Conservation (phyloP, 306 rosid species). For the Prosopis cineraria region DNA sequence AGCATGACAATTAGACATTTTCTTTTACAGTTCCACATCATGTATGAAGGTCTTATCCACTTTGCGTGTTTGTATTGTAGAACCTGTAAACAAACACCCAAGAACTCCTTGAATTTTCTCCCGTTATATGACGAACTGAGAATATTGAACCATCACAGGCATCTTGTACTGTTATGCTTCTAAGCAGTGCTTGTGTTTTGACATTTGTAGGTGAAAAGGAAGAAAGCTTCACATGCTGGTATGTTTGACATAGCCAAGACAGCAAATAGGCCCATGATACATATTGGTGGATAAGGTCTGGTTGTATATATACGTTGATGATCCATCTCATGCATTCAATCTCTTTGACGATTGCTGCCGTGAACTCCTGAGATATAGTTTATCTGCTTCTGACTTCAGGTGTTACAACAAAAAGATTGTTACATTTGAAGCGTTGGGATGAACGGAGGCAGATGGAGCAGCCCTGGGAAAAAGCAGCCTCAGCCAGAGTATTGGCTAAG, state of each 20-base stretch:
- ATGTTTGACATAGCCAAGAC: constrained; percentile 94
- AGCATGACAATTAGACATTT: background rate
- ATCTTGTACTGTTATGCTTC: constrained; percentile 1
- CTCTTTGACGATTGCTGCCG: background rate
- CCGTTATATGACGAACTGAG: background rate
- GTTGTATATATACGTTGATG: background rate
- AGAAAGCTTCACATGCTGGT: constrained; percentile 95
- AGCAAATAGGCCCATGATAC: constrained; percentile 95
- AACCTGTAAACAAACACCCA: background rate
- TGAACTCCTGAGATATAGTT: background rate
- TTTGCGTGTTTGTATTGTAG: background rate
- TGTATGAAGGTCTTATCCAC: background rate
- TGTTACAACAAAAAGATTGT: background rate
- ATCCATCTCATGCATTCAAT: constrained; percentile 8
- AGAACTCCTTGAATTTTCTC: background rate
- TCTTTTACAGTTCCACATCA: background rate
- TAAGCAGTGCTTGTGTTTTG: constrained; percentile 13
- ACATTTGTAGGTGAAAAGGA: constrained; percentile 81
- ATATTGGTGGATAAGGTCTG: constrained; percentile 85
- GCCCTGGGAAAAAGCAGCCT: background rate
- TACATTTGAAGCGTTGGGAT: background rate
- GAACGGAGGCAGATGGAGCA: constrained; percentile 6
- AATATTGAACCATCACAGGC: background rate
- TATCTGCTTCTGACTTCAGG: constrained; percentile 31
- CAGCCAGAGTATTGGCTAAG: constrained; percentile 3